Base-by-base conservation (phyloP, 2,329 filamentous ascomycete species). In the Calonectria naviculata region DNA sequence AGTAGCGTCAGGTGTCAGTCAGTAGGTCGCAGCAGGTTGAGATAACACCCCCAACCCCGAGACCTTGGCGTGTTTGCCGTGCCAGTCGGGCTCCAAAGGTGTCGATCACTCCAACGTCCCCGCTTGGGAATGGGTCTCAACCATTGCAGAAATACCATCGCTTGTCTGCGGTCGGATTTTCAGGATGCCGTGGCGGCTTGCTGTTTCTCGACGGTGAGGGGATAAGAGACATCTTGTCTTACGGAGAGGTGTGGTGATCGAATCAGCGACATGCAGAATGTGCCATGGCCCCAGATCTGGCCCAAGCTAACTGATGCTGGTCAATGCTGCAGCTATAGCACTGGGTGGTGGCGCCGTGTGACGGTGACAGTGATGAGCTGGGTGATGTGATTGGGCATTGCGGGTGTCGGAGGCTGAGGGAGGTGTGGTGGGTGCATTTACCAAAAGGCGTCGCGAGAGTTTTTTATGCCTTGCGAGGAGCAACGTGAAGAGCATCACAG, bases 301-400 rank as follows among this genome's bases (percentile, higher is more conserved):
- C 34, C 26, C 58, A 71, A 68, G 46, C 72, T 73, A 78, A 73
- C 67, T 70, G 56, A 71, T 78, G 70, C 60, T 72, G 69, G 70
- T 67, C 73, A 63, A 42, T 60, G 58, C 67, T 74, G 72, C 71
- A 76, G 68, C 65, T 34, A 31, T 74, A 69, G 71, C 68, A 65
- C 42, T 21, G 63, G 62, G 44, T 68, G 63, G 72, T 73, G 64
- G 71, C 72, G 70, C 54, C 65, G 38, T 71, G 63, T 73, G 63
- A 76, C 71, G 54, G 67, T 60, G 74, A 70, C 52, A 54, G 66
- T 70, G 69, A 54, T 54, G 61, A 44, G 67, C 64, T 49, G 67
- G 68, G 72, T 58, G 38, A 49, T 67, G 42, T 58, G 67, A 65
- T 68, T 68, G 68, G 68, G 21, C 21, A 24, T 26, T 42, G 52